phyloP scores from a whole-genome alignment of 345 rosid species.

The Syzygium aromaticum region DNA sequence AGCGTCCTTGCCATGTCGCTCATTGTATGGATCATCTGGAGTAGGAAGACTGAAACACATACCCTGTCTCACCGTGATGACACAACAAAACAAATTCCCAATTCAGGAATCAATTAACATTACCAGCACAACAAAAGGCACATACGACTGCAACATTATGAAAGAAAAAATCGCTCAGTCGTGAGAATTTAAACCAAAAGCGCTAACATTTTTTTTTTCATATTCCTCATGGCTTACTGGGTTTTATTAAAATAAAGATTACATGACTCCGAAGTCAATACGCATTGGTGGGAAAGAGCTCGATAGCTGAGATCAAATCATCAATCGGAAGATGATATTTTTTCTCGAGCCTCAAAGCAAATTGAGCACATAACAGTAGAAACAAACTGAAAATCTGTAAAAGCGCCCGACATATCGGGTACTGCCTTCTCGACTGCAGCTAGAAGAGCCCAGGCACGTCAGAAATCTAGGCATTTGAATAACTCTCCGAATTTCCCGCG shows the following conservation, averaged over 20 bases:
- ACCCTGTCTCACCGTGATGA: conserved; percentile 26
- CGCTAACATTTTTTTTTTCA: not conserved
- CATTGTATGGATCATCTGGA: conserved; percentile 73
- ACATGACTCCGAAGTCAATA: not conserved
- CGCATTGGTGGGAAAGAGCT: not conserved
- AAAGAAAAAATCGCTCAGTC: not conserved
- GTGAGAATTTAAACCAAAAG: not conserved
- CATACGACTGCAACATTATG: not conserved
- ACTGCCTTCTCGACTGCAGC: not conserved
- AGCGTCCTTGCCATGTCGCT: conserved; percentile 33
- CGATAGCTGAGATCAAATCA: not conserved
- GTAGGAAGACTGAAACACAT: conserved; percentile 95
- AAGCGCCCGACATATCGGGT: not conserved
- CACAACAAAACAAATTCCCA: not conserved
- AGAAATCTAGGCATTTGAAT: not conserved
- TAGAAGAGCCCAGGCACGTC: not conserved
- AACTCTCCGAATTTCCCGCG: too few species aligned
- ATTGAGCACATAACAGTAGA: not conserved
- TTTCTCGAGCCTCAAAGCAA: not conserved
- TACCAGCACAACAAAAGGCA: not conserved
- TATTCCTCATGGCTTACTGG: not conserved
- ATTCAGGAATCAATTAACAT: not conserved
- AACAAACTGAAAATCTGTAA: not conserved
- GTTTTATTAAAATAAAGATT: not conserved
- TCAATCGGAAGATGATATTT: not conserved